A percentile compares a stretch with the other conserved stretches of the same genome.
phyloP scores from a whole-genome alignment of 1,284 basidiomycete species.

The Microbotryum silenes-acaulis region DNA sequence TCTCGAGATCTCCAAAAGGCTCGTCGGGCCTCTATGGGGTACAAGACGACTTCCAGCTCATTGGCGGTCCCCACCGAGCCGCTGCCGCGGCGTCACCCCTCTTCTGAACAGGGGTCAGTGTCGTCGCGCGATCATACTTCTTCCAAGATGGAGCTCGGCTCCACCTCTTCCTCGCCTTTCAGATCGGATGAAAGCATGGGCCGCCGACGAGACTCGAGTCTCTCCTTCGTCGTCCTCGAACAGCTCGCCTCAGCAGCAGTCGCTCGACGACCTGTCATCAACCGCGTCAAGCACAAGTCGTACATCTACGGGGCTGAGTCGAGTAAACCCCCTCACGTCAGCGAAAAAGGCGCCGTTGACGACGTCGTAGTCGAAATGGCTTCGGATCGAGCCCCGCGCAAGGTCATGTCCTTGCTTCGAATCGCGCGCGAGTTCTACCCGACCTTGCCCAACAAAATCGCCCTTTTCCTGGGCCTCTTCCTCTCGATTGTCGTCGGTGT shows the following conservation, averaged over 20 bases:
- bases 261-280: neutral
- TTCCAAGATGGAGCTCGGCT: conserved; percentile 6
- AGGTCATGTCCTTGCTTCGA: conserved; percentile 43
- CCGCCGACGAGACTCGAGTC: conserved; percentile 12
- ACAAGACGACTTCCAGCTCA: too few relatives aligned
- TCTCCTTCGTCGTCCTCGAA: conserved; percentile 25
- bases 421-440: conserved; percentile 59
- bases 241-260: neutral
- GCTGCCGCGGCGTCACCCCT: too few relatives aligned
- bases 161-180: neutral
- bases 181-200: conserved; percentile 1
- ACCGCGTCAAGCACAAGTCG: conserved; percentile 17
- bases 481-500: conserved; percentile 63
- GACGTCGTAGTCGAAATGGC: conserved; percentile 4
- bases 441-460: conserved; percentile 63
- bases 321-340: neutral
- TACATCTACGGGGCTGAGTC: conserved; percentile 4
- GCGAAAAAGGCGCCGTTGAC: neutral
- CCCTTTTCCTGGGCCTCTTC: conserved; percentile 61
- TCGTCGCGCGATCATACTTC: neutral
- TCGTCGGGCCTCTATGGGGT: too few relatives aligned
- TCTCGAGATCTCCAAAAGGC: too few relatives aligned
- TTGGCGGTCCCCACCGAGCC: too few relatives aligned
- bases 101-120: neutral
- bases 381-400: too few relatives aligned